phyloP scores from a whole-genome alignment of 345 rosid genomes.

The Noccaea caerulescens region DNA sequence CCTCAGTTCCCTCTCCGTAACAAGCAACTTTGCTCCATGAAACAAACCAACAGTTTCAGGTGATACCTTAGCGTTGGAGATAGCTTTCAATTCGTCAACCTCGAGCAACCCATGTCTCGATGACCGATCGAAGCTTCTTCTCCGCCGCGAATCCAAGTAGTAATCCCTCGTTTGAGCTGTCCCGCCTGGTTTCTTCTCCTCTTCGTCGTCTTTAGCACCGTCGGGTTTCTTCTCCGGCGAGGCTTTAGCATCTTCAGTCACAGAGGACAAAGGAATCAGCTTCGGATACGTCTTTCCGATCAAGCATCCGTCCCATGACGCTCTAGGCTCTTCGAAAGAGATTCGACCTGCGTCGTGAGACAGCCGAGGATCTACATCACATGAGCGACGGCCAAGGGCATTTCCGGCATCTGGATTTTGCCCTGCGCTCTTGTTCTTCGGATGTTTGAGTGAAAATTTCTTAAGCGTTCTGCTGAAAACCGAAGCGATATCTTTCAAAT shows the following conservation, averaged over 20 bases:
- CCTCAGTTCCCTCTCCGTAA: conserved; percentile 59
- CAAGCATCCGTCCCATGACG: conserved; percentile 80
- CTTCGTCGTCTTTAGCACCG: conserved; percentile 47
- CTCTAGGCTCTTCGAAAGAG: conserved; percentile 73
- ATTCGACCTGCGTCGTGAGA: conserved; percentile 55
- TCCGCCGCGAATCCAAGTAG: conserved; percentile 65
- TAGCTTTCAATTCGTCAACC: conserved; percentile 59
- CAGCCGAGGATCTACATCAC: conserved; percentile 69
- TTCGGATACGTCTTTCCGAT: conserved; percentile 59
- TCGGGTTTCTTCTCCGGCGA: conserved; percentile 31
- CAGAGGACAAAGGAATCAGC: conserved; percentile 55
- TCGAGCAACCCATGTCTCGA: conserved; percentile 58
- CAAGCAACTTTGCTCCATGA: conserved; percentile 67
- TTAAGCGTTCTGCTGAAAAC: conserved; percentile 63
- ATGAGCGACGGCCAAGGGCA: conserved; percentile 64
- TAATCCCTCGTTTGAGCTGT: conserved; percentile 87
- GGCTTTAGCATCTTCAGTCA: conserved; percentile 60
- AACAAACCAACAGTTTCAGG: conserved; percentile 66
- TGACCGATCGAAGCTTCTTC: conserved; percentile 79
- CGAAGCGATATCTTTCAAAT: conserved; percentile 58
- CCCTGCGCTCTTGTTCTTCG: conserved; percentile 34
- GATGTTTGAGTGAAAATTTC: conserved; percentile 62
- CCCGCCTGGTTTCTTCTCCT: conserved; percentile 71
- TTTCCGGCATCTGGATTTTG: conserved; percentile 28
- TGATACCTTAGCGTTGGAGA: conserved; percentile 66